phyloP scores from a whole-genome alignment of 108 stramenopile genomes.

The Schizochytrium sp. region DNA sequence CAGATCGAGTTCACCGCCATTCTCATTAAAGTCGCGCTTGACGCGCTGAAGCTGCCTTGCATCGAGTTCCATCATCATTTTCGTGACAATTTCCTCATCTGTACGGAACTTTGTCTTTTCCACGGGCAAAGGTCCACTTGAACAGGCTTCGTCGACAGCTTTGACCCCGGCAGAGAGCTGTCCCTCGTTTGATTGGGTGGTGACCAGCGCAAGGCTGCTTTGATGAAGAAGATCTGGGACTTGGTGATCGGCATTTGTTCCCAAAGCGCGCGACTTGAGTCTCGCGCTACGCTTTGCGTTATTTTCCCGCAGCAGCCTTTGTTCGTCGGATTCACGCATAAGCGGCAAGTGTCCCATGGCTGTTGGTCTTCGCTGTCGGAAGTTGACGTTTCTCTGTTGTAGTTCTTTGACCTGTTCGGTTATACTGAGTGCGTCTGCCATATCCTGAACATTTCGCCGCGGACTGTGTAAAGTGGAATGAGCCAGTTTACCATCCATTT shows the following conservation, averaged over 20 bases:
- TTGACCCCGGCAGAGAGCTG: too few relatives aligned
- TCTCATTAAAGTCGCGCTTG: not conserved
- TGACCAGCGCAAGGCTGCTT: too few relatives aligned
- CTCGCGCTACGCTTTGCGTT: not conserved
- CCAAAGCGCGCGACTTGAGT: not conserved
- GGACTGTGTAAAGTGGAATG: not conserved
- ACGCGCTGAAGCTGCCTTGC: not conserved
- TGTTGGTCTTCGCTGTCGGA: not conserved
- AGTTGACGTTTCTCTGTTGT: not conserved
- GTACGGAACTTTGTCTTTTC: not conserved
- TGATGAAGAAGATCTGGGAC: too few relatives aligned
- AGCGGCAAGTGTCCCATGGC: not conserved
- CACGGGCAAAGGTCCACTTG: not conserved
- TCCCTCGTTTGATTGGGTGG: too few relatives aligned
- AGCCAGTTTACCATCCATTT: too few relatives aligned
- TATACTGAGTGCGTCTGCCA: not conserved
- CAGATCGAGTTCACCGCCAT: not conserved
- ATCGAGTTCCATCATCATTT: constrained; percentile 9
- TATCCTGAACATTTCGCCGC: not conserved
- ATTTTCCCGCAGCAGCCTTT: not conserved
- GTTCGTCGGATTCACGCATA: not conserved
- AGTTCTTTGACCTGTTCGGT: not conserved
- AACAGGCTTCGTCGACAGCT: not conserved
- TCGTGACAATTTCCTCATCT: constrained; percentile 3
- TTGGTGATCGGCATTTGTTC: not conserved